Evolutionary conservation across 2,329 filamentous ascomycete species (phyloP).

Genomic region (Magnaporthales sp.): DNA sequence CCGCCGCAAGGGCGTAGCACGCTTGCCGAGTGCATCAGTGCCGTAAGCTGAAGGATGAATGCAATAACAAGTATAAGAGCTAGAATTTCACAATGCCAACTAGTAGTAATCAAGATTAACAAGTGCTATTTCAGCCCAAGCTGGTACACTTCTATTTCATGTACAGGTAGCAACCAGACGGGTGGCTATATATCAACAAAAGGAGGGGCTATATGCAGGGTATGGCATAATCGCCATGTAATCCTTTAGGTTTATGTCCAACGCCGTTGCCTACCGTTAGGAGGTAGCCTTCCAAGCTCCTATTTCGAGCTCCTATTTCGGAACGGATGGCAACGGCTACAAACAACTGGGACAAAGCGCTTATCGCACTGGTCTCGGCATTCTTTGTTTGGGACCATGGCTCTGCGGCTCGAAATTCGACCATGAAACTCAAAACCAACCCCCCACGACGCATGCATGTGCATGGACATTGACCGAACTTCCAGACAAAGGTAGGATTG

Average conservation of each 20-base stretch:
- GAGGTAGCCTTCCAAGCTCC: no score
- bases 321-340: conserved; percentile 1
- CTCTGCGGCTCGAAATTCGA: not conserved
- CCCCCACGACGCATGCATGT: not conserved
- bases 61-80: not conserved
- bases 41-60: not conserved
- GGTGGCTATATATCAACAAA: not conserved
- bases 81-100: not conserved
- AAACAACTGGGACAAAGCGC: not conserved
- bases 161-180: not conserved
- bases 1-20: not conserved
- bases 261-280: not conserved
- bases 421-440: not conserved
- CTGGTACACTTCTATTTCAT: not conserved
- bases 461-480: not conserved
- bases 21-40: not conserved
- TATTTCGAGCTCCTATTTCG: conserved; percentile 1
- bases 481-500: not conserved
- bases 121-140: not conserved
- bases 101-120: not conserved
- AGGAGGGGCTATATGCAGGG: not conserved
- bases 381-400: not conserved
- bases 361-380: not conserved
- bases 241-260: not conserved
- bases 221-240: not conserved